Percentiles rank a stretch among this genome's conserved stretches.
Conservation (phyloP, 495 filamentous ascomycete genomes). For the Aspergillus nanangensis region DNA sequence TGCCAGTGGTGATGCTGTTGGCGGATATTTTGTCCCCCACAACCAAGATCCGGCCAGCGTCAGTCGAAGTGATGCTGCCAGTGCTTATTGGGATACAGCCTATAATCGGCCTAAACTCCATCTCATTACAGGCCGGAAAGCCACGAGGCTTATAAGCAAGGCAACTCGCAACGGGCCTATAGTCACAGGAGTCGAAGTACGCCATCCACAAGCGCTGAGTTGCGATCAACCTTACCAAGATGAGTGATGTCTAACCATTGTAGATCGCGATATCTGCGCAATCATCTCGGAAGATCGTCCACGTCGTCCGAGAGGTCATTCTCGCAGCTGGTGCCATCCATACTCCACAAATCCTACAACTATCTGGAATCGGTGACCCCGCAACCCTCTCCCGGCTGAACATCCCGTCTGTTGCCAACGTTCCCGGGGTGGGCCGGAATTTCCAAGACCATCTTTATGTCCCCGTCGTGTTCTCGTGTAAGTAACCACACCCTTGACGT, state of each 20-base stretch:
- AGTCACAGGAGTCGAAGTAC: constrained; percentile 6
- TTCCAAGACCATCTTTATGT: constrained; percentile 1
- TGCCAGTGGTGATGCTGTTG: constrained; percentile 2
- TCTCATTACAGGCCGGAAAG: neutral
- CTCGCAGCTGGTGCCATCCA: constrained; percentile 1
- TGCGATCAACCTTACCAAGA: too few relatives aligned
- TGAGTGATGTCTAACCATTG: too few relatives aligned
- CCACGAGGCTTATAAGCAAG: neutral
- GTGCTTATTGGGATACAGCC: neutral
- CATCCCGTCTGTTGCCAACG: neutral
- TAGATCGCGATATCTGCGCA: neutral
- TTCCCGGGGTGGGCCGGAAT: constrained; percentile 1
- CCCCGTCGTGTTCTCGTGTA: constrained; percentile 1
- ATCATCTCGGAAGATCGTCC: neutral
- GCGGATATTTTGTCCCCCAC: constrained; percentile 1
- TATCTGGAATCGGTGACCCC: constrained; percentile 2
- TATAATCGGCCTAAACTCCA: neutral
- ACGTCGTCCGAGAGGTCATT: neutral
- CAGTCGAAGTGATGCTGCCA: neutral
- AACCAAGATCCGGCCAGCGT: constrained; percentile 1
- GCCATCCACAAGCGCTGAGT: too few relatives aligned
- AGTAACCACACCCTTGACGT: too few relatives aligned
- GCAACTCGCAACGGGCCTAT: neutral
- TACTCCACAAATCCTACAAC: neutral
- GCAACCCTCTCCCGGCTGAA: neutral